phyloP scores from a whole-genome alignment of 2,329 filamentous ascomycete species.

The Colletotrichum ledebouriae region DNA sequence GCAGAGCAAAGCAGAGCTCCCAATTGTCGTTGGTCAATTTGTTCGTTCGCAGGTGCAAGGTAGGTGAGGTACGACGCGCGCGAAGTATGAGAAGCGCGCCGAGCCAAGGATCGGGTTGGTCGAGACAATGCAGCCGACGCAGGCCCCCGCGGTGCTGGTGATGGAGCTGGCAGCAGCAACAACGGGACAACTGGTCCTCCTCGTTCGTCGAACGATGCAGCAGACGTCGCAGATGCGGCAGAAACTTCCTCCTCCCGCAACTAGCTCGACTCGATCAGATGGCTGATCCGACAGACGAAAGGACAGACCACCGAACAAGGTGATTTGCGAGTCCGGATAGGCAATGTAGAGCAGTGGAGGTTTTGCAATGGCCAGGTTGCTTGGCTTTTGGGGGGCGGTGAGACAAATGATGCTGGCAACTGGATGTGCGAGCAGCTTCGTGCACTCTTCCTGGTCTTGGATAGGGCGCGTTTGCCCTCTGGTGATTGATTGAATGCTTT shows the following conservation, averaged over 20 bases:
- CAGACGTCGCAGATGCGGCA: conserved; percentile 30
- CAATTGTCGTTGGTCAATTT: conserved; percentile 33
- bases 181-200: conserved; percentile 24
- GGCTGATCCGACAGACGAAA: conserved; percentile 17
- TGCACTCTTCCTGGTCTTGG: conserved; percentile 17
- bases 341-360: conserved; percentile 7
- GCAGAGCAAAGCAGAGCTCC: conserved; percentile 21
- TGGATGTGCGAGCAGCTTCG: conserved; percentile 31
- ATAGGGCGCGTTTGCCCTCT: conserved; percentile 39
- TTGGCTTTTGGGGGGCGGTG: conserved; percentile 29
- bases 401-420: conserved; percentile 36
- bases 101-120: conserved; percentile 34
- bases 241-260: conserved; percentile 10
- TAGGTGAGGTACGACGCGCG: conserved; percentile 39
- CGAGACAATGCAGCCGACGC: conserved; percentile 26
- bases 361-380: conserved; percentile 9
- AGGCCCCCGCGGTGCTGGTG: conserved; percentile 28
- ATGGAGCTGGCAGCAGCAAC: conserved; percentile 21
- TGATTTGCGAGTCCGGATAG: conserved; percentile 16
- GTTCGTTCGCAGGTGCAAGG: conserved; percentile 34
- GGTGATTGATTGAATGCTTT: conserved; percentile 22
- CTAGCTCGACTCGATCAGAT: conserved; percentile 16
- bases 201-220: conserved; percentile 22
- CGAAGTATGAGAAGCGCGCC: conserved; percentile 35
- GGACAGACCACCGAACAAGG: conserved; percentile 4